Evolutionary conservation across 1,284 basidiomycete genomes (phyloP), one percentile per base, ranked within the genome.

Genomic region (Crucibulum cyathiforme): DNA sequence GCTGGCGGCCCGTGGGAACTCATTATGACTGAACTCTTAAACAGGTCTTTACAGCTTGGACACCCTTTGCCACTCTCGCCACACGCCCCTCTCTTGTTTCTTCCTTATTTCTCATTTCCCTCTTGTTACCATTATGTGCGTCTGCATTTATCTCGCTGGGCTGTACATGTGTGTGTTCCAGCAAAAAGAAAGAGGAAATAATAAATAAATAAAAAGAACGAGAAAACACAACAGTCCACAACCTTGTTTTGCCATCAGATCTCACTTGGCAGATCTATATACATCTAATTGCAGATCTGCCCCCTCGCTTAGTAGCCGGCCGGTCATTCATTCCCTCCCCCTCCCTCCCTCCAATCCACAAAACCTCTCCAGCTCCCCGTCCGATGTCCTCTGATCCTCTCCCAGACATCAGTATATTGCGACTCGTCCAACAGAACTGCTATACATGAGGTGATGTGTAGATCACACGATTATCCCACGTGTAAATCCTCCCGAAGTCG

Each of bases 1-100:
- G 65, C 69, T 67, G 63, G 54, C 59, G 67, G 61, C 59, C 53
- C 70, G 69, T 71, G 66, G 54, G 70, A 71, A 66, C 39, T 36
- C 49, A 61, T 54, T 61, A 62, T 24, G n/a, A 17, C 24, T 50
- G 36, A 24, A 24, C 2, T 24, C 24, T 24, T 24, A 24, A 24
- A 24, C 24, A 24, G 24, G 24, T 24, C 24, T 24, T 24, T 24
- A 24, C 24, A 24, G 24, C 24, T 24, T 24, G 24, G 24, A 24
- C 24, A 24, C 24, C 24, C 24, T 24, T 24, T 24, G 24, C 24
- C 24, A 24, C 24, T 4, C 24, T 24, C 24, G 24, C 24, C 24
- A 24, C 24, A 24, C 24, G 24, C 24, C 24, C 24, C 24, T 24
- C 24, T 24, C 24, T 24, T 24, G 24, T 24, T 24, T 24, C 24